These are phyloP conservation scores for Leccinum barrowsii DNA, from an alignment of 768 basidiomycete species.

Conservation along the genomic window DNA sequence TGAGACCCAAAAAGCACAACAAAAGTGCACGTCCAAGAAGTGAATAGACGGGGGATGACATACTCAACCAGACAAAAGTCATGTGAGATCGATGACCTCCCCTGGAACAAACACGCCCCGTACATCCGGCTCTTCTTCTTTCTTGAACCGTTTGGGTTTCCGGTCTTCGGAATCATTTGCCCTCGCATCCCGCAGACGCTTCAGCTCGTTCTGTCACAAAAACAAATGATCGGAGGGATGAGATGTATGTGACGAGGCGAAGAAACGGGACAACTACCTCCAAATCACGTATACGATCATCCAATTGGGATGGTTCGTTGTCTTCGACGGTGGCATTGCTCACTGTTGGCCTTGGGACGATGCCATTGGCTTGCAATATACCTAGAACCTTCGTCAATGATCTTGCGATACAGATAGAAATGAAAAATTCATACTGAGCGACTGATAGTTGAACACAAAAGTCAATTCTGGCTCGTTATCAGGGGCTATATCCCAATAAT, in stretches of 20 bases:
- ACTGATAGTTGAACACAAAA: background rate
- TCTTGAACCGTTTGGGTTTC: conserved; percentile 18
- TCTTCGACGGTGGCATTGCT: background rate
- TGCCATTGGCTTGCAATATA: background rate
- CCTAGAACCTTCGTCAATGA: background rate
- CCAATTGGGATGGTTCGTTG: background rate
- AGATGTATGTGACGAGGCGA: background rate
- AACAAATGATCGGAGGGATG: background rate
- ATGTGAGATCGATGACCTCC: conserved; percentile 12
- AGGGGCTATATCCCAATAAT: background rate
- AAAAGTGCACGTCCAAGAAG: too few relatives aligned
- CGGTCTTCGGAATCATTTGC: background rate
- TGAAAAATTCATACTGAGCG: background rate
- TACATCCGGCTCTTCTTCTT: background rate
- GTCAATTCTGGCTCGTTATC: background rate
- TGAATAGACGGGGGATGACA: too few relatives aligned
- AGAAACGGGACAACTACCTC: conserved; percentile 1
- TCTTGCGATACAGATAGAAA: background rate
- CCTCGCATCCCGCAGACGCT: conserved; percentile 12
- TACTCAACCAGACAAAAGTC: too few relatives aligned
- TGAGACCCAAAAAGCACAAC: too few relatives aligned
- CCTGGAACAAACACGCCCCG: background rate
- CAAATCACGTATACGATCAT: background rate
- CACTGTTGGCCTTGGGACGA: background rate
- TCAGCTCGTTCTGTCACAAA: conserved; percentile 10